These are phyloP conservation scores for Cytospora mali DNA, from an alignment of 2,329 filamentous ascomycete species.

Conservation along the genomic window DNA sequence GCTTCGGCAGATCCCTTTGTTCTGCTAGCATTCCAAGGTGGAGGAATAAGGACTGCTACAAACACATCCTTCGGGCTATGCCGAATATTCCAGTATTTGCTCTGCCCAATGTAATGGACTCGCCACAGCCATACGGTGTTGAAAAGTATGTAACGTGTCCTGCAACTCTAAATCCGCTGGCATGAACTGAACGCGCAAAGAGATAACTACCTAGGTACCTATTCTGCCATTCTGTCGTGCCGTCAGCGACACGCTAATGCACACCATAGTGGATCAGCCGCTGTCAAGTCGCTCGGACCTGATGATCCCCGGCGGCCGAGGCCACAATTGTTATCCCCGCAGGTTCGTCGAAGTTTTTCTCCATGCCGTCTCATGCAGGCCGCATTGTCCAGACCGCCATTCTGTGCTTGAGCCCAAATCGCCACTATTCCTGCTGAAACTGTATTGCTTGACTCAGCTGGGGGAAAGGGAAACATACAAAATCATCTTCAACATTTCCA, in stretches of 20 bases:
- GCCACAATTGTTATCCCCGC: conserved; percentile 7
- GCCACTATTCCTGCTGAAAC: conserved; percentile 8
- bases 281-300: conserved; percentile 12
- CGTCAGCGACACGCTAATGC: conserved; percentile 18
- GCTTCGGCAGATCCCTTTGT: neutral
- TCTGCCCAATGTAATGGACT: neutral
- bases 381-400: conserved; percentile 23
- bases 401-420: conserved; percentile 11
- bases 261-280: conserved; percentile 9
- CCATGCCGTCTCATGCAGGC: conserved; percentile 4
- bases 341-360: conserved; percentile 7
- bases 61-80: neutral
- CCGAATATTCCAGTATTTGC: neutral
- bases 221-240: conserved; percentile 4
- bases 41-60: neutral
- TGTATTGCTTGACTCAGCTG: neutral
- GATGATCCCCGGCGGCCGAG: conserved; percentile 8
- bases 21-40: neutral
- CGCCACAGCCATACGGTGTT: neutral
- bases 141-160: conserved; percentile 17
- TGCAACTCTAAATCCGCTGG: neutral
- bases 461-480: neutral
- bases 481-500: neutral
- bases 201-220: too few relatives aligned
- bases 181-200: neutral